Conservation (phyloP, 352 stramenopile species). For the Globisporangium emineosum region DNA sequence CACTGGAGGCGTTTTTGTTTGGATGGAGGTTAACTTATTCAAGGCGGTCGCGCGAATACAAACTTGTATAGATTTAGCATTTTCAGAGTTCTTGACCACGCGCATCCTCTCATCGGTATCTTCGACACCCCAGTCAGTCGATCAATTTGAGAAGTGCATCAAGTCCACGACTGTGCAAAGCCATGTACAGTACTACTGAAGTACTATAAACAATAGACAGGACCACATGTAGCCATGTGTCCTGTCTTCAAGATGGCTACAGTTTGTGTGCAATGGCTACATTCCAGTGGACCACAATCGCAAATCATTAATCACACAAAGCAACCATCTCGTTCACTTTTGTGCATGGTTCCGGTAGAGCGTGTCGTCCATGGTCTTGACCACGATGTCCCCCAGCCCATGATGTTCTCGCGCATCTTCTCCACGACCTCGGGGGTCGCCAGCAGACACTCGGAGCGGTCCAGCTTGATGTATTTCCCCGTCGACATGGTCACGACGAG, state of each 20-base stretch:
- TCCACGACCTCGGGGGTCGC: background rate
- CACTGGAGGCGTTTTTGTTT: background rate
- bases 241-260: no score
- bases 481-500: background rate
- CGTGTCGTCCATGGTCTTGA: background rate
- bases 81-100: no score
- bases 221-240: background rate
- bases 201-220: background rate
- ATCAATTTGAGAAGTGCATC: no score
- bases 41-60: constrained; percentile 11
- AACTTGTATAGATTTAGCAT: constrained; percentile 7
- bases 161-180: no score
- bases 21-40: constrained; percentile 15
- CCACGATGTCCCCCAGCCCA: background rate
- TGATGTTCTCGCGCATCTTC: background rate
- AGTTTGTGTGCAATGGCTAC: background rate
- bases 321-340: background rate
- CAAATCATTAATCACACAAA: background rate
- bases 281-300: background rate
- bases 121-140: no score
- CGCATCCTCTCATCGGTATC: no score
- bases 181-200: no score
- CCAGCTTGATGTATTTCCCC: background rate
- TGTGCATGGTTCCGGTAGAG: background rate
- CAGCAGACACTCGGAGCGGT: background rate